These are phyloP conservation scores for Lepidium didymum DNA, from an alignment of 345 rosid species.

Conservation along the genomic window DNA sequence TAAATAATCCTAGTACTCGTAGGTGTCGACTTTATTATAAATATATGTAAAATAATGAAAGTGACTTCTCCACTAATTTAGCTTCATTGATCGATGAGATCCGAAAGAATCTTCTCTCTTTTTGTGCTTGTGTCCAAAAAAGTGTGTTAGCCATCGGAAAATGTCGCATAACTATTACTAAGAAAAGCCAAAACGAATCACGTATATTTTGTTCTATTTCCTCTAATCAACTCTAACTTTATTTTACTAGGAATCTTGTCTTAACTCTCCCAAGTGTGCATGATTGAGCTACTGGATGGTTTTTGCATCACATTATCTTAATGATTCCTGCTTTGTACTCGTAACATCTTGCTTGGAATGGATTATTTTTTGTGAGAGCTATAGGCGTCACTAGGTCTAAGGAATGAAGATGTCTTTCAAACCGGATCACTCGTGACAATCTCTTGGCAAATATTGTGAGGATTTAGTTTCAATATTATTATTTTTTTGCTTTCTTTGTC, in stretches of 20 bases:
- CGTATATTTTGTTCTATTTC: neutral
- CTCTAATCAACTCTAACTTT: neutral
- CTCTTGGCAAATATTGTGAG: too few relatives aligned
- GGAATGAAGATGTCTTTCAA: too few relatives aligned
- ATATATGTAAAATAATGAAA: neutral
- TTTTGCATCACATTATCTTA: neutral
- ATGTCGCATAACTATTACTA: neutral
- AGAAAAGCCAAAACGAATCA: constrained; percentile 3
- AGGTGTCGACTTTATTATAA: constrained; percentile 5
- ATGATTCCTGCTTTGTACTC: neutral
- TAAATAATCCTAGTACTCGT: neutral
- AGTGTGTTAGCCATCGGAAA: neutral
- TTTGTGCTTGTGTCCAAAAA: neutral
- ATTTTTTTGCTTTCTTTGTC: too few relatives aligned
- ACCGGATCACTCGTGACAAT: too few relatives aligned
- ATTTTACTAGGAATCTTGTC: constrained; percentile 5
- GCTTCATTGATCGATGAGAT: constrained; percentile 14
- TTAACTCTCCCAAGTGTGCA: neutral
- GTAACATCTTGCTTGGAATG: neutral
- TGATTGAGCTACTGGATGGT: neutral
- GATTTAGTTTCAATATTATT: too few relatives aligned
- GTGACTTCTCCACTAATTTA: constrained; percentile 6
- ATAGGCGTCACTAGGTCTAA: too few relatives aligned
- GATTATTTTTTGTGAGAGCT: too few relatives aligned
- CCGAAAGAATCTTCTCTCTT: constrained; percentile 11